These are phyloP conservation scores for Dendrothele bispora DNA, from an alignment of 768 basidiomycete species.

Conservation along the genomic window DNA sequence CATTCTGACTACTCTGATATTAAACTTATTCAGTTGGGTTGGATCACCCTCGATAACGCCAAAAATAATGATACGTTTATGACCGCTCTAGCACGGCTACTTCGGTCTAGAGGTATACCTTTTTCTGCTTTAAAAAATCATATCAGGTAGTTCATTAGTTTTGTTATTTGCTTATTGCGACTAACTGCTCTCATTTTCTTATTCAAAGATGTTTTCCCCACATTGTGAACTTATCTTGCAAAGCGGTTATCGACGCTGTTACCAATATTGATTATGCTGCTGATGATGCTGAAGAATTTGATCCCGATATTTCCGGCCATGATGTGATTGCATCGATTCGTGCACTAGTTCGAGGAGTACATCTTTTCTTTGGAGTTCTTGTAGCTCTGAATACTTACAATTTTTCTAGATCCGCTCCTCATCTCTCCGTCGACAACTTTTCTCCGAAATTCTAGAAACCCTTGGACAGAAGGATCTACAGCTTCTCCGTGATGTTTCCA, in stretches of 20 bases:
- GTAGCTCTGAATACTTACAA: neutral
- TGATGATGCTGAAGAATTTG: conserved; percentile 1
- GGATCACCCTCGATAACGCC: conserved; percentile 34
- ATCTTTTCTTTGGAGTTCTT: neutral
- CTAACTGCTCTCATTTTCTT: no score
- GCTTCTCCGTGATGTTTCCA: conserved; percentile 27
- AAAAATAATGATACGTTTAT: conserved; percentile 34
- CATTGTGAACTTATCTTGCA: conserved; percentile 23
- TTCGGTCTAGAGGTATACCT: neutral
- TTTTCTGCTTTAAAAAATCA: no score
- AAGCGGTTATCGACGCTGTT: no score
- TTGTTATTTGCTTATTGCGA: neutral
- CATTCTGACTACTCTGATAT: neutral
- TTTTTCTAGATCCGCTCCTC: conserved; percentile 13
- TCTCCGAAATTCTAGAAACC: conserved; percentile 10
- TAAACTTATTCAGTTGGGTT: conserved; percentile 32
- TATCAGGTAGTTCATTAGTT: no score
- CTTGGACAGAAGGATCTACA: conserved; percentile 19
- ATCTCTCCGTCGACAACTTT: conserved; percentile 13
- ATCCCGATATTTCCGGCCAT: no score
- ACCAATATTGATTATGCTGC: no score
- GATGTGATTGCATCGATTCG: conserved; percentile 13
- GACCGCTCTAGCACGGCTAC: conserved; percentile 10
- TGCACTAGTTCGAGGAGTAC: conserved; percentile 13
- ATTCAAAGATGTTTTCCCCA: conserved; percentile 22